These are phyloP conservation scores for Candida piceae DNA, from an alignment of 805 yeast species.

Conservation along the genomic window DNA sequence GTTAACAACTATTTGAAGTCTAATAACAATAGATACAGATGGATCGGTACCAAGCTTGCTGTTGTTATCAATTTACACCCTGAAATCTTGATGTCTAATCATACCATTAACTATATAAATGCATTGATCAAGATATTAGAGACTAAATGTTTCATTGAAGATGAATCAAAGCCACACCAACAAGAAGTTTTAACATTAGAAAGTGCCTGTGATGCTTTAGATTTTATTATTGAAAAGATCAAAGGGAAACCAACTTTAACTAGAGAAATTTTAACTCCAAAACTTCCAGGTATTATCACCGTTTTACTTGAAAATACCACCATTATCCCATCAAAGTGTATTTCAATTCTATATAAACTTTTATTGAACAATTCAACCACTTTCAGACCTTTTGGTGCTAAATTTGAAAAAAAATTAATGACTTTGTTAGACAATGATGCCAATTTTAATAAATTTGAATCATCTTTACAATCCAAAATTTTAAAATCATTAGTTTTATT, in stretches of 20 bases:
- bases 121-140: constrained; percentile 39
- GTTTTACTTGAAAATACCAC: constrained; percentile 43
- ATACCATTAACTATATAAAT: constrained; percentile 36
- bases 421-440: constrained; percentile 30
- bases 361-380: constrained; percentile 66
- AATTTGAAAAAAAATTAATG: constrained; percentile 44
- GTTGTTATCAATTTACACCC: constrained; percentile 36
- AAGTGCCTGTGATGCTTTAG: constrained; percentile 36
- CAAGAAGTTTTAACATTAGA: constrained; percentile 25
- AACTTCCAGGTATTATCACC: constrained; percentile 57
- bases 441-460: constrained; percentile 36
- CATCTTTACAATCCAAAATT: constrained; percentile 34
- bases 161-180: constrained; percentile 24
- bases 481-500: constrained; percentile 48
- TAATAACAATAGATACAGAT: constrained; percentile 39
- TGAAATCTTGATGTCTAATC: constrained; percentile 34
- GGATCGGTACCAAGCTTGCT: constrained; percentile 57
- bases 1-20: constrained; percentile 40
- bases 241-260: constrained; percentile 81
- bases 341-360: constrained; percentile 39
- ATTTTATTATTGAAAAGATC: constrained; percentile 40
- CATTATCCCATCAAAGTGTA: constrained; percentile 32
- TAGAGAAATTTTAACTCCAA: constrained; percentile 79
- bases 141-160: constrained; percentile 31
- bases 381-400: constrained; percentile 71